Percentiles rank a stretch among this genome's conserved stretches.
These are phyloP conservation scores for Cladophialophora bantiana DNA, from an alignment of 2,329 filamentous ascomycete genomes.

Conservation along the genomic window DNA sequence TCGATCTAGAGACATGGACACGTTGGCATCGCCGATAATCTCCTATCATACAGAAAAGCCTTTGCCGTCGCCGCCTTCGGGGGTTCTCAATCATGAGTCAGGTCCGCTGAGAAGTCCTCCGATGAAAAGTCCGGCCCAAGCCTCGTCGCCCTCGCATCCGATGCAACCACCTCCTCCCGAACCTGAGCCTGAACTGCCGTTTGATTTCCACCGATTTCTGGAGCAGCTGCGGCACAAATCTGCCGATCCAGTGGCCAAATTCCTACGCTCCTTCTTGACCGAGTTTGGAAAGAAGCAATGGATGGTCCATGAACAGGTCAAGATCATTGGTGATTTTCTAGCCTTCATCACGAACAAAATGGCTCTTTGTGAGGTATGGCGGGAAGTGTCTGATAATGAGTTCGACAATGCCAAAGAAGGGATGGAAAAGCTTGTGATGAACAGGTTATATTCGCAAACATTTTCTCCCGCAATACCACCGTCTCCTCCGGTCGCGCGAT, in stretches of 20 bases:
- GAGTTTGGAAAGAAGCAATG: slow-evolving; percentile 98
- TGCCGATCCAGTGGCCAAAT: slow-evolving; percentile 96
- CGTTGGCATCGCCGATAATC: slow-evolving; percentile 38
- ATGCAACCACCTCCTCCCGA: slow-evolving; percentile 67
- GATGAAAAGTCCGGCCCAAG: slow-evolving; percentile 35
- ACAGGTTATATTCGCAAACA: slow-evolving; percentile 90
- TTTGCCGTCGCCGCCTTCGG: slow-evolving; percentile 39
- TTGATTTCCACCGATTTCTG: slow-evolving; percentile 96
- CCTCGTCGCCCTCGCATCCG: slow-evolving; percentile 24
- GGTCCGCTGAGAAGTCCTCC: slow-evolving; percentile 41
- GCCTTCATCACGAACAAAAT: slow-evolving; percentile 98
- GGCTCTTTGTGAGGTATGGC: slow-evolving; percentile 96
- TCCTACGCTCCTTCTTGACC: slow-evolving; percentile 88
- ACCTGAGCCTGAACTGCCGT: slow-evolving; percentile 84
- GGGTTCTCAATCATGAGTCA: slow-evolving; percentile 42
- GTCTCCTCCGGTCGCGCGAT: slow-evolving; percentile 70
- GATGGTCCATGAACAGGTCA: slow-evolving; percentile 99
- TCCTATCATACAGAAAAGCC: slow-evolving; percentile 36
- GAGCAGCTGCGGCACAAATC: slow-evolving; percentile 96
- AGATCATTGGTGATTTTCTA: slow-evolving; percentile 96
- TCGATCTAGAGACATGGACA: slow-evolving; percentile 50
- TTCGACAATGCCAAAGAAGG: slow-evolving; percentile 98
- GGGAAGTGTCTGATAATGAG: slow-evolving; percentile 91
- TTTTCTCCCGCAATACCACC: slow-evolving; percentile 93
- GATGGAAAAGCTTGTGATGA: slow-evolving; percentile 99